These are phyloP conservation scores for Podospora didyma DNA, from an alignment of 495 filamentous ascomycete species.

Conservation along the genomic window DNA sequence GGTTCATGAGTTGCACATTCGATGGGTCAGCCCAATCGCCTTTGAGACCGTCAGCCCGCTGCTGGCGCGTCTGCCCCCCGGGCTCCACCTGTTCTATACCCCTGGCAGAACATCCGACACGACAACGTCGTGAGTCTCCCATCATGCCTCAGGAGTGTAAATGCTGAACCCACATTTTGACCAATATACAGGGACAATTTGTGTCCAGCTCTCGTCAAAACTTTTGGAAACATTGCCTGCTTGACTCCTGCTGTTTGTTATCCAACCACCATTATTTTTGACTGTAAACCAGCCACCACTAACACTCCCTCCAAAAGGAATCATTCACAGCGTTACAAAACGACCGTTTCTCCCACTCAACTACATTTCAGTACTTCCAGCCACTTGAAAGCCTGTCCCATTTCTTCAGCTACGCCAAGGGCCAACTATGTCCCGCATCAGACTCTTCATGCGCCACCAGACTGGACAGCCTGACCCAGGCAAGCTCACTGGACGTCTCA, in stretches of 20 bases:
- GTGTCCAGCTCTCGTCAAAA: conserved; percentile 57
- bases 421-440: conserved; percentile 47
- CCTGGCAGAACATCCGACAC: conserved; percentile 40
- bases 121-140: conserved; percentile 28
- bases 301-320: conserved; percentile 39
- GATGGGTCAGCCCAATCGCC: conserved; percentile 61
- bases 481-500: conserved; percentile 69
- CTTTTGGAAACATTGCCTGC: conserved; percentile 61
- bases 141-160: background rate
- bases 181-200: conserved; percentile 45
- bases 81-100: conserved; percentile 79
- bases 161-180: background rate
- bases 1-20: conserved; percentile 71
- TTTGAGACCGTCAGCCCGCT: conserved; percentile 65
- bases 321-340: conserved; percentile 65
- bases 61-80: conserved; percentile 67
- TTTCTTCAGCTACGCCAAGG: conserved; percentile 55
- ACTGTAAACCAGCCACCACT: background rate
- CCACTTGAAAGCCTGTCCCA: conserved; percentile 52
- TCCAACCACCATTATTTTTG: background rate
- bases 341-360: conserved; percentile 60
- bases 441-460: conserved; percentile 34
- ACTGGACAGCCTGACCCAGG: conserved; percentile 34
- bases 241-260: conserved; percentile 40
- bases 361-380: conserved; percentile 66